Percentiles rank a stretch among this genome's conserved stretches.
Conservation (phyloP, 805 yeast genomes). For the Kazachstania bromeliacearum region DNA sequence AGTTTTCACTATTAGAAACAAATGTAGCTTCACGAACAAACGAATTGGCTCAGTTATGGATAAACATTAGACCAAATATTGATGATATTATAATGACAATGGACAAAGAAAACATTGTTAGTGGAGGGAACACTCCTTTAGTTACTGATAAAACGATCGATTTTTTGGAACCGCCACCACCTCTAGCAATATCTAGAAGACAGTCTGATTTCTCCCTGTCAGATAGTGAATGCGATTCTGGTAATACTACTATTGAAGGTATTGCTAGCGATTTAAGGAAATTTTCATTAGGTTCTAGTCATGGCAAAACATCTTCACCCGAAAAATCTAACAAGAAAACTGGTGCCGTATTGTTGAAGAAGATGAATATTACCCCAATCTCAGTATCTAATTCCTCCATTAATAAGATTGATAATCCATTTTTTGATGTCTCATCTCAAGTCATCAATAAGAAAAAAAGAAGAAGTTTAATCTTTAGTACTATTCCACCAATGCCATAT, state of each 20-base stretch:
- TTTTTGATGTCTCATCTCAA: conserved; percentile 6
- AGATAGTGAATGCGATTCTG: conserved; percentile 12
- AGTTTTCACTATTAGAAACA: conserved; percentile 34
- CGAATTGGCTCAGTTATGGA: conserved; percentile 31
- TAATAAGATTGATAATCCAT: conserved; percentile 14
- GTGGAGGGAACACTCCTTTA: too few species aligned
- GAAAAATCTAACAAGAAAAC: conserved; percentile 15
- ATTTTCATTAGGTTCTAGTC: conserved; percentile 7
- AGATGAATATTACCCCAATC: conserved; percentile 34
- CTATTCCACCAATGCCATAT: conserved; percentile 15
- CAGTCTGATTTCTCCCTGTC: conserved; percentile 8
- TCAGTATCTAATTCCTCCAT: conserved; percentile 28
- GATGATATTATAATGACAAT: conserved; percentile 9
- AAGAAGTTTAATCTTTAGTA: conserved; percentile 11
- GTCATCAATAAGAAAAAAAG: not conserved
- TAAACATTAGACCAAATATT: conserved; percentile 15
- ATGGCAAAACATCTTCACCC: not conserved
- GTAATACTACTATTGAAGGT: conserved; percentile 10
- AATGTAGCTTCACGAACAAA: conserved; percentile 30
- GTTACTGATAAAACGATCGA: not conserved
- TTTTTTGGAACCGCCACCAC: conserved; percentile 6
- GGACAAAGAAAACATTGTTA: conserved; percentile 5
- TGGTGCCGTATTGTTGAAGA: conserved; percentile 34
- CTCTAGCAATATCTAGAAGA: conserved; percentile 2
- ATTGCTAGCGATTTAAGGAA: conserved; percentile 8